Base-by-base conservation (phyloP, 2,329 filamentous ascomycete genomes). In the Colletotrichum tabaci region DNA sequence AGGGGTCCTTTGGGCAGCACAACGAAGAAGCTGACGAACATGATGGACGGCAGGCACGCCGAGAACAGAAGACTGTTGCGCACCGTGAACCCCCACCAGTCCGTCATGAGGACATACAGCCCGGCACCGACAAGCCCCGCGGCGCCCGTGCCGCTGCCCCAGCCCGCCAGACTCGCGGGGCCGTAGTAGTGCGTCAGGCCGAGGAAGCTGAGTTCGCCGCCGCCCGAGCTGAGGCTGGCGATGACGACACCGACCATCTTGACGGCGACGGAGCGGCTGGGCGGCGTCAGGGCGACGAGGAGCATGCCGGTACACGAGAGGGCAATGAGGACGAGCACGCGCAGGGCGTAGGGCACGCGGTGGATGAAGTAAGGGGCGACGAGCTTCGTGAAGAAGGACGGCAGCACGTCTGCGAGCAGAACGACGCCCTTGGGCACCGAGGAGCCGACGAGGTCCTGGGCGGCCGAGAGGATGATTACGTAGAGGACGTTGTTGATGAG, bases 401-500 rank as follows among this genome's bases (percentile, higher is more conserved):
- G 96, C 26, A 97, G 86, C 66, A 98, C 94, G 81, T 98, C 95
- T 80, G 95, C 95, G 73, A 98, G 93, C 66, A 98, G 91, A 66
- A 99, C 96, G 67, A 97, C 89, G 76, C 94, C 94, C 82, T 98
- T 98, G 61, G 96, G 96, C 1, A 98, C 87, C 42, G 94, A 92
- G 42, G 94, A 92, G 46, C 96, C 96, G 76, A 98, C 96, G 73
- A 99, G 93, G 79, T 99, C 96, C 77, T 98, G 93, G 4, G 96
- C 96, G 46, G 96, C 94, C 40, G 95, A 97, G 77, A 99, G 92
- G 79, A 98, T 96, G 81, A 98, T 94, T 67, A 98, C 96, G 83
- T 98, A 98, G 83, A 98, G 93, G 76, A 98, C 94, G 84, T 98
- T 98, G 83, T 99, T 98, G 80, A 98, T 96, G 21, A 96, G 85